Conservation (phyloP, 805 yeast species). For the Lachancea kluyveri region DNA sequence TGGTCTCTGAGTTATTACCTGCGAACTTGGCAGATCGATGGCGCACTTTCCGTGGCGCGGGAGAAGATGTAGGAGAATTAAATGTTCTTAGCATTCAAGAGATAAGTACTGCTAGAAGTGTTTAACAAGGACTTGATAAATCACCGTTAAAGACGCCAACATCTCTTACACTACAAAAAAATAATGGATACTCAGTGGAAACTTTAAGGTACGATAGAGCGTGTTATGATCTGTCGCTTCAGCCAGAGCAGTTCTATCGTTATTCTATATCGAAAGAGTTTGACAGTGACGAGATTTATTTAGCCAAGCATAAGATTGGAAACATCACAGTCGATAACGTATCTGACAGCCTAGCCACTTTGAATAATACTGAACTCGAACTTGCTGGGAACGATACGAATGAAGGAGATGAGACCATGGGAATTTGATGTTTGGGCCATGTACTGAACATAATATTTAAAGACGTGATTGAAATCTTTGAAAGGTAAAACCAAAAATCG, state of each 20-base stretch:
- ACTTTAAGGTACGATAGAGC: too few relatives aligned
- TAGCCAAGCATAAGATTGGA: constrained; percentile 1
- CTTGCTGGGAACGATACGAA: not conserved
- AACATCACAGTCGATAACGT: too few relatives aligned
- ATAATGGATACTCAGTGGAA: too few relatives aligned
- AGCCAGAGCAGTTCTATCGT: constrained; percentile 1
- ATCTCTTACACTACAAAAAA: too few relatives aligned
- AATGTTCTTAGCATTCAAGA: constrained; percentile 1
- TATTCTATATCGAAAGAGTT: constrained; percentile 1
- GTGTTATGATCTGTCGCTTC: constrained; percentile 1
- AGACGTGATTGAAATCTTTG: constrained; percentile 1
- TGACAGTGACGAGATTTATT: not conserved
- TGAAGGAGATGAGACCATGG: constrained; percentile 2
- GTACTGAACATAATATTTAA: constrained; percentile 2
- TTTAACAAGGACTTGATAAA: constrained; percentile 2
- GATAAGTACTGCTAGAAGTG: constrained; percentile 2
- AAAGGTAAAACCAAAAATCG: constrained; percentile 1
- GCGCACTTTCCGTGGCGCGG: too few relatives aligned
- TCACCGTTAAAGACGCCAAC: too few relatives aligned
- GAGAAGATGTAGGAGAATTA: not conserved
- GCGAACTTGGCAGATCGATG: too few relatives aligned
- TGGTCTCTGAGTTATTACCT: not conserved
- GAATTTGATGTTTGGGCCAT: constrained; percentile 5
- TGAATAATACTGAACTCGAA: too few relatives aligned
- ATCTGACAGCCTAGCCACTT: too few relatives aligned